Evolutionary conservation across 257 asterid species (phyloP).

Genomic region (Nicotiana paniculata): DNA sequence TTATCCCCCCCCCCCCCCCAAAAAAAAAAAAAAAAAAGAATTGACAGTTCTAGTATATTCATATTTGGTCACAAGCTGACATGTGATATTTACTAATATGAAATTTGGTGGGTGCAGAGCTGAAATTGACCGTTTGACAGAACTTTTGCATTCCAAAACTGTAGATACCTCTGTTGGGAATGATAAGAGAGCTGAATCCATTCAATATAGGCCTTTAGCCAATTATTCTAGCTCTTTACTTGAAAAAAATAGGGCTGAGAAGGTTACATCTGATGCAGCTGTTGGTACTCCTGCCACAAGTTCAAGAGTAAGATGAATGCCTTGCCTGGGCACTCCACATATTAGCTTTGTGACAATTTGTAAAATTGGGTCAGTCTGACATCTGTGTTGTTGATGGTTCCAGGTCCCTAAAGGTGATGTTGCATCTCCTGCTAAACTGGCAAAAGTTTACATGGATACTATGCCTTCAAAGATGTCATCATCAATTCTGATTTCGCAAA

Average conservation of each 20-base stretch:
- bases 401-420: slow-evolving; percentile 55
- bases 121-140: slow-evolving; percentile 16
- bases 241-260: not conserved
- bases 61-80: not conserved
- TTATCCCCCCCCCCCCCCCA: not conserved
- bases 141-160: slow-evolving; percentile 13
- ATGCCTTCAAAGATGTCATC: slow-evolving; percentile 60
- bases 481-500: slow-evolving; percentile 41
- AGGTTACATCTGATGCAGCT: not conserved
- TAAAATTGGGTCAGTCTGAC: not conserved
- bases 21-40: not conserved
- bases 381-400: slow-evolving; percentile 18
- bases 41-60: not conserved
- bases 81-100: not conserved
- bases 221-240: not conserved
- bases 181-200: slow-evolving; percentile 1
- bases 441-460: slow-evolving; percentile 82
- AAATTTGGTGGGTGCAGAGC: slow-evolving; percentile 7
- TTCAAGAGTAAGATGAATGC: slow-evolving; percentile 11
- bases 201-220: not conserved
- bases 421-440: slow-evolving; percentile 85
- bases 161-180: slow-evolving; percentile 9
- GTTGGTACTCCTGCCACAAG: slow-evolving; percentile 6
- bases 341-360: not conserved
- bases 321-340: not conserved